Base-by-base conservation (phyloP, 768 basidiomycete genomes). In the Cystofilobasidium capitatum region DNA sequence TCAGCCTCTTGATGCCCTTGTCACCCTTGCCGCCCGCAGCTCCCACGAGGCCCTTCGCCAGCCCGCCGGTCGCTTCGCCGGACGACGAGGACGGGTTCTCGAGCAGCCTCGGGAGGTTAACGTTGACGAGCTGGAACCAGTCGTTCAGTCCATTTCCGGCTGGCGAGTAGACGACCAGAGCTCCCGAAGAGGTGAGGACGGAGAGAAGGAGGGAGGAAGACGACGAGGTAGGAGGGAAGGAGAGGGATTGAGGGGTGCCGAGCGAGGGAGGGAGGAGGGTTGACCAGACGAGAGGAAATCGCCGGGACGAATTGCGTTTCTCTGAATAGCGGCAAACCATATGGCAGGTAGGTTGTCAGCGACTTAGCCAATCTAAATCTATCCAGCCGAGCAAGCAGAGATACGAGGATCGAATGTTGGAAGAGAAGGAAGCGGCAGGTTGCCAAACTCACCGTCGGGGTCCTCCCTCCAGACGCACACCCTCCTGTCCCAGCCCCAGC, bases 1-100 rank as follows among this genome's bases (percentile, higher is more conserved):
- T 88, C 49, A 99, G 77, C 51, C 29, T 31, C 17, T 87, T 81
- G 71, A 83, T 85, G 0, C 84, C 86, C 66, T 20, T 47, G 29
- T 3, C 66, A 44, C 1, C 49, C 79, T 69, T 0, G 83, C 82
- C 20, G 80, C 78, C 65, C 80, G 76, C 70, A 47, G 72, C 73
- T 85, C 85, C 64, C 85, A 84, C 16, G 86, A 76, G 49, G 24
- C 24, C 31, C 49, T 51, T 51, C 3, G 24, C 49, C 24, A 51
- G 49, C 24, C 31, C 24, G 49, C 49, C 49, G 49, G 24, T 29
- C 24, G 8, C 9, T 8, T 24, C 47, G 47, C 9, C 47, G 9
- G 47, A 16, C 20, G 47, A 49, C 47, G 47, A 49, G 10, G 10
- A 10, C 40, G 40, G 40, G 10, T 20, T 42, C 20, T 42, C 47